These are phyloP conservation scores for Apiospora hydei DNA, from an alignment of 2,329 filamentous ascomycete genomes.

Conservation along the genomic window DNA sequence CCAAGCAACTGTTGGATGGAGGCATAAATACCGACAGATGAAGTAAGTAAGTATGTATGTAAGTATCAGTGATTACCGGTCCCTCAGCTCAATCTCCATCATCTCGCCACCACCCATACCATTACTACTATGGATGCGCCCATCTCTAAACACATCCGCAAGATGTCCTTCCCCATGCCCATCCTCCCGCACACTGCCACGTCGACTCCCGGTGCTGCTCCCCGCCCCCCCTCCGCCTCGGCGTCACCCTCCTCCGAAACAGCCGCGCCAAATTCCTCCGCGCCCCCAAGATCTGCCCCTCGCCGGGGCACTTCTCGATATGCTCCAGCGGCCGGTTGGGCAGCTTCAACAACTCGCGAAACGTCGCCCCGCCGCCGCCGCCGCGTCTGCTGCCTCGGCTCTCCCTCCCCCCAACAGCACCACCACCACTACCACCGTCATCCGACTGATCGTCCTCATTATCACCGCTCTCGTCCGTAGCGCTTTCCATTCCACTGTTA, in stretches of 20 bases:
- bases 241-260: neutral
- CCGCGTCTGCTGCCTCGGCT: constrained; percentile 13
- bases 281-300: constrained; percentile 20
- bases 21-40: too few relatives aligned
- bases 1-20: too few relatives aligned
- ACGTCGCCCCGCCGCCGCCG: constrained; percentile 24
- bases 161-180: neutral
- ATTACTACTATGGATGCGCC: neutral
- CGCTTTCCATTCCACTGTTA: neutral
- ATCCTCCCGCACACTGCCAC: neutral
- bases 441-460: neutral
- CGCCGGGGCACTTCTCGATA: constrained; percentile 17
- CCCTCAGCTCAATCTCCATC: neutral
- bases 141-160: neutral
- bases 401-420: neutral
- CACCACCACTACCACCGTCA: neutral
- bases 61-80: neutral
- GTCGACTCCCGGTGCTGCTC: too few relatives aligned
- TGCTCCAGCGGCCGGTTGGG: constrained; percentile 22
- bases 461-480: neutral
- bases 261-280: constrained; percentile 13
- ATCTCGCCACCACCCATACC: neutral
- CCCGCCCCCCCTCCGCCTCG: neutral
- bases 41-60: too few relatives aligned
- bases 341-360: constrained; percentile 7